A percentile compares a stretch with the other conserved stretches of the same genome.
Evolutionary conservation across 345 rosid species (phyloP).

Genomic region (Durio zibethinus): DNA sequence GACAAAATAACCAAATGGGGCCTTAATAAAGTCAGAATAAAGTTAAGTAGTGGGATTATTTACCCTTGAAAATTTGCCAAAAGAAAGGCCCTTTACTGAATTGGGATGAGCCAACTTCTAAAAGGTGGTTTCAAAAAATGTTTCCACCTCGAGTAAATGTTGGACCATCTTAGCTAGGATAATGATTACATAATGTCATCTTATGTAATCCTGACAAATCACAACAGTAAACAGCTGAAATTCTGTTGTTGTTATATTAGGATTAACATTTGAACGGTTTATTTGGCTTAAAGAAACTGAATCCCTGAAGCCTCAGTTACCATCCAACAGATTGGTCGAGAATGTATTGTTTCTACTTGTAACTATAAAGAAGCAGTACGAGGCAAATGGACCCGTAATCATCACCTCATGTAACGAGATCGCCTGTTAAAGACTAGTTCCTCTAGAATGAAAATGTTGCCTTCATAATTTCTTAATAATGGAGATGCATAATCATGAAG

Average conservation of each 20-base stretch:
- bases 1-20: not conserved
- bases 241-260: not conserved
- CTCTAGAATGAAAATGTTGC: no score
- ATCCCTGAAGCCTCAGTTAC: not conserved
- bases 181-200: not conserved
- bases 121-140: not conserved
- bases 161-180: constrained; percentile 1
- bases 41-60: constrained; percentile 5
- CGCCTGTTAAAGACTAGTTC: not conserved
- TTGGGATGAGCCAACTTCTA: not conserved
- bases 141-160: not conserved
- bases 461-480: constrained; percentile 1
- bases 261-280: not conserved
- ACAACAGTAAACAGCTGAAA: no score
- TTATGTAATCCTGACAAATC: not conserved
- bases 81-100: not conserved
- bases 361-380: no score
- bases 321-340: no score
- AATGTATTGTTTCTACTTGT: no score
- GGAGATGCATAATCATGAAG: not conserved
- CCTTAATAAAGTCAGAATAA: constrained; percentile 1
- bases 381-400: no score
- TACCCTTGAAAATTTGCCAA: not conserved
- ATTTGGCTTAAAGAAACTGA: not conserved
- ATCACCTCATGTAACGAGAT: not conserved